Percentiles rank a stretch among this genome's conserved stretches.
Evolutionary conservation across 1,284 basidiomycete species (phyloP).

Genomic region (Cerrena zonata): DNA sequence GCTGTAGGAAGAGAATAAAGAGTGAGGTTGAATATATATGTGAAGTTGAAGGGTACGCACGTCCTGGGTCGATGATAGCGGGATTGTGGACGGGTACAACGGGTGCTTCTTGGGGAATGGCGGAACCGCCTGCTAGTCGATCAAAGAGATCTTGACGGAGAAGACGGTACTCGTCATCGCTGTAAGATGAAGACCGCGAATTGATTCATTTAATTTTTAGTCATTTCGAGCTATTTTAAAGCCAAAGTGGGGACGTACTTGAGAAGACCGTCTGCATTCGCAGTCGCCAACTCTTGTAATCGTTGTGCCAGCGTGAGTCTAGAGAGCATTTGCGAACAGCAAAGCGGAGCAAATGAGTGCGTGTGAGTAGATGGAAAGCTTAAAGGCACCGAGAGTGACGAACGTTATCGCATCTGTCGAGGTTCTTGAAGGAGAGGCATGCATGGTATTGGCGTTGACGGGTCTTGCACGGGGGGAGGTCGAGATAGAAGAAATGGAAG

Average conservation of each 20-base stretch:
- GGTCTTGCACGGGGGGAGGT: slow-evolving; percentile 14
- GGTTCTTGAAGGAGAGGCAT: slow-evolving; percentile 23
- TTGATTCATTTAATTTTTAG: background rate
- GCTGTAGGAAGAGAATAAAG: slow-evolving; percentile 24
- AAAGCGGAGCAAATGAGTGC: background rate
- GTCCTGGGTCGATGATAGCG: slow-evolving; percentile 15
- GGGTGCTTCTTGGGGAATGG: slow-evolving; percentile 54
- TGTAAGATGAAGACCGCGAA: slow-evolving; percentile 24
- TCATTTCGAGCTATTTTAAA: background rate
- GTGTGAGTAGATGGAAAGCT: too few species aligned
- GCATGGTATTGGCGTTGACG: slow-evolving; percentile 15
- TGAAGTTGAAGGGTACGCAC: background rate
- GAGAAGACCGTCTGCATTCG: slow-evolving; percentile 70
- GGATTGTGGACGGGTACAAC: slow-evolving; percentile 46
- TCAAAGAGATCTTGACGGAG: slow-evolving; percentile 73
- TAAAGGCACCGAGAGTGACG: slow-evolving; percentile 26
- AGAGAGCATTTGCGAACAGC: slow-evolving; percentile 1
- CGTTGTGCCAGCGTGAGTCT: slow-evolving; percentile 71
- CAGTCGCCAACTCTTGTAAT: slow-evolving; percentile 68
- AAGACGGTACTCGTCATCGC: slow-evolving; percentile 73
- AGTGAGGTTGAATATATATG: background rate
- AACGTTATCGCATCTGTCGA: slow-evolving; percentile 65
- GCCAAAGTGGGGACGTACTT: slow-evolving; percentile 44
- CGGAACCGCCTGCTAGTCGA: slow-evolving; percentile 52
- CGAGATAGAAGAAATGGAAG: background rate